Evolutionary conservation across 2,329 filamentous ascomycete genomes (phyloP).

Genomic region (Cytospora schulzeri): DNA sequence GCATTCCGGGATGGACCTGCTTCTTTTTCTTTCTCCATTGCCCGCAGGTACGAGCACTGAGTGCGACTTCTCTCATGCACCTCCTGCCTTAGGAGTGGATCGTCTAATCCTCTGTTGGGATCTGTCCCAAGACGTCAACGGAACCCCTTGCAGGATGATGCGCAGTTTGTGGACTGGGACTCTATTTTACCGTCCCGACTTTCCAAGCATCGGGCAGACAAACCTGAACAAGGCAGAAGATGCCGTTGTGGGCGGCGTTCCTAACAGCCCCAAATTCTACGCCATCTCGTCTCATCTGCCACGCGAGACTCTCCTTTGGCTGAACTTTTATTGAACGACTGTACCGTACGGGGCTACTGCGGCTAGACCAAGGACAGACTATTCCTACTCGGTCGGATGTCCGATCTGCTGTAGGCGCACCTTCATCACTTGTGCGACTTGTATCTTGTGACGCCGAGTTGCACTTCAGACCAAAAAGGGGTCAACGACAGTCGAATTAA

Average conservation of each 20-base stretch:
- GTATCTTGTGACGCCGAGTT: background rate
- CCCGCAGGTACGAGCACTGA: background rate
- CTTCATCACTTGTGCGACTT: background rate
- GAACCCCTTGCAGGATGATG: background rate
- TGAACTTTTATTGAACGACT: background rate
- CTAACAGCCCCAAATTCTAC: background rate
- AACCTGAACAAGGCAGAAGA: background rate
- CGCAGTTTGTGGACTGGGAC: background rate
- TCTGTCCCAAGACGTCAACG: background rate
- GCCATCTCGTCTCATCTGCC: background rate
- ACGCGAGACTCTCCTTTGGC: background rate
- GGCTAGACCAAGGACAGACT: background rate
- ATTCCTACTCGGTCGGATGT: background rate
- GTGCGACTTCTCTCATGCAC: background rate
- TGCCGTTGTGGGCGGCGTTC: background rate
- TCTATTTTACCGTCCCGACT: background rate
- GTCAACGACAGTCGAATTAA: background rate
- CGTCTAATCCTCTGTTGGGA: background rate
- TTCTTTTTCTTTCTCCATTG: background rate
- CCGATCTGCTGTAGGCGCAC: background rate
- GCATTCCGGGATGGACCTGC: background rate
- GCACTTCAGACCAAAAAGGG: slow-evolving; percentile 11
- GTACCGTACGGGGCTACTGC: background rate
- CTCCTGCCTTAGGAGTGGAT: background rate
- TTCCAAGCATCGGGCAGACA: background rate